Conservation (phyloP, 2,329 filamentous ascomycete genomes). For the Cladorrhinum sp. region DNA sequence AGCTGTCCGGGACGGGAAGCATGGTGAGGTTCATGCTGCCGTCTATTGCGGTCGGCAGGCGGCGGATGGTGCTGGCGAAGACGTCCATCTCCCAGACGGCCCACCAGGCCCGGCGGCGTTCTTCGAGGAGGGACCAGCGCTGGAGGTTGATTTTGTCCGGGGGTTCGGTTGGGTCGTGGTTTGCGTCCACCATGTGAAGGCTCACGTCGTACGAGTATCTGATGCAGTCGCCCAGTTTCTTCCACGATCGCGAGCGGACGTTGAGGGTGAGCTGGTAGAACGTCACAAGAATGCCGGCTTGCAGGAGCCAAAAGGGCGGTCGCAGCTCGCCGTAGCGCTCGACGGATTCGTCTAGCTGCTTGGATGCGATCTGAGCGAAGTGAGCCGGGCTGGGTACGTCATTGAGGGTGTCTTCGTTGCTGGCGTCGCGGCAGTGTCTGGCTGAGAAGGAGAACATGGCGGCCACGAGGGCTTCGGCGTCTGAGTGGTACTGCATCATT, state of each 20-base stretch:
- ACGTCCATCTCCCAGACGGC: conserved; percentile 44
- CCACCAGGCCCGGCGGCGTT: conserved; percentile 39
- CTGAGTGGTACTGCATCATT: conserved; percentile 16
- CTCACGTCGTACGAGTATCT: conserved; percentile 35
- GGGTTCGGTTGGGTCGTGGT: conserved; percentile 11
- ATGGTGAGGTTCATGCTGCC: conserved; percentile 36
- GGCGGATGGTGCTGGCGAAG: conserved; percentile 39
- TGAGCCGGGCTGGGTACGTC: conserved; percentile 16
- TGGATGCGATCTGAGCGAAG: conserved; percentile 27
- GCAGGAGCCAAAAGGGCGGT: conserved; percentile 35
- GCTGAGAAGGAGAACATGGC: conserved; percentile 33
- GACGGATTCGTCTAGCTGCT: conserved; percentile 31
- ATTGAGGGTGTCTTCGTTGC: neutral
- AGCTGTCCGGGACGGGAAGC: conserved; percentile 35
- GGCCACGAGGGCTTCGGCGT: conserved; percentile 32
- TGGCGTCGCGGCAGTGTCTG: conserved; percentile 17
- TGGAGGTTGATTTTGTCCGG: conserved; percentile 9
- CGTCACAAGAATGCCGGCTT: conserved; percentile 35
- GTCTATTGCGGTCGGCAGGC: conserved; percentile 36
- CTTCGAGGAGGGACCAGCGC: conserved; percentile 32
- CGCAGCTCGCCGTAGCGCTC: conserved; percentile 32
- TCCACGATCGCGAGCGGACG: conserved; percentile 37
- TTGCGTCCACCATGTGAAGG: conserved; percentile 31
- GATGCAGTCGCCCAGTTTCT: conserved; percentile 31
- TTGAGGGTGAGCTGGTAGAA: conserved; percentile 36